Percentiles rank a stretch among this genome's conserved stretches.
Conservation (phyloP, 2,329 filamentous ascomycete species). For the Diaporthe sp. region DNA sequence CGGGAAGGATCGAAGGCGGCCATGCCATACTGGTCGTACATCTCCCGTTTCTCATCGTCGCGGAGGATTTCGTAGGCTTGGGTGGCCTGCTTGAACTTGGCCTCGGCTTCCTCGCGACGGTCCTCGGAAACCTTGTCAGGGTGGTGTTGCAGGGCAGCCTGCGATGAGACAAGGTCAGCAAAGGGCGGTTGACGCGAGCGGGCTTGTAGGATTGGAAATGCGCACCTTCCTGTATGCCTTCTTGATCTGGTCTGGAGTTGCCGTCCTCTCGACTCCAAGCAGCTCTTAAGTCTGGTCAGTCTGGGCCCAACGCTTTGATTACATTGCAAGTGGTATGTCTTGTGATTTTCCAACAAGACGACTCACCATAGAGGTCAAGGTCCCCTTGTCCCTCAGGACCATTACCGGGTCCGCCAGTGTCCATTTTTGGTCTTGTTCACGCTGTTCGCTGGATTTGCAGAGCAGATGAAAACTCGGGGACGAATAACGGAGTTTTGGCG, state of each 20-base stretch:
- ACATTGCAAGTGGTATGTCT: neutral
- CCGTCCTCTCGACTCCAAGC: constrained; percentile 78
- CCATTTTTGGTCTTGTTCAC: constrained; percentile 37
- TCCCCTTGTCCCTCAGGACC: constrained; percentile 52
- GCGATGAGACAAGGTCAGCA: constrained; percentile 36
- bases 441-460: neutral
- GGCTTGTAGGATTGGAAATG: constrained; percentile 28
- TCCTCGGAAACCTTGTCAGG: constrained; percentile 95
- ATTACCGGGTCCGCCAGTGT: constrained; percentile 38
- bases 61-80: constrained; percentile 98
- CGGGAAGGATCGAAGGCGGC: constrained; percentile 86
- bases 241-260: constrained; percentile 85
- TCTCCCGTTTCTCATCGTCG: constrained; percentile 91
- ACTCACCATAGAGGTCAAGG: constrained; percentile 66
- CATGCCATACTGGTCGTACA: constrained; percentile 97
- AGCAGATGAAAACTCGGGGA: constrained; percentile 10
- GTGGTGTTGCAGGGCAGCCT: constrained; percentile 90
- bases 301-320: neutral
- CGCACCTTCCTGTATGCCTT: constrained; percentile 94
- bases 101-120: constrained; percentile 85
- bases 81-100: constrained; percentile 91
- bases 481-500: constrained; percentile 26
- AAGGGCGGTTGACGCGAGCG: neutral
- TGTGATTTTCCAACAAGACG: neutral
- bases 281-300: constrained; percentile 67